Percentiles rank a stretch among this genome's conserved stretches.
These are phyloP conservation scores for Xylaria sp. DNA, from an alignment of 2,329 filamentous ascomycete species.

Conservation along the genomic window DNA sequence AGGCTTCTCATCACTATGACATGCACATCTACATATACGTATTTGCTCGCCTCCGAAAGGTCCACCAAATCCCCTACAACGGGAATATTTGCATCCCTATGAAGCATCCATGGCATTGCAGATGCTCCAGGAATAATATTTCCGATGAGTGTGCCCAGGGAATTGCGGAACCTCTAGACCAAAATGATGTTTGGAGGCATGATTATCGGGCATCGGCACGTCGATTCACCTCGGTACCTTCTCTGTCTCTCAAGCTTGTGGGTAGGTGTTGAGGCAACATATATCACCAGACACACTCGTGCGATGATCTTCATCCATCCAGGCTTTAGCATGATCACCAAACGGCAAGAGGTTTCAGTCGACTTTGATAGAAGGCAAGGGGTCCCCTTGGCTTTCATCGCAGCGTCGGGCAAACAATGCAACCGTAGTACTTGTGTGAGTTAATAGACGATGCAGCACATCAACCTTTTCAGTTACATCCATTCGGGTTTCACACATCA, in stretches of 20 bases:
- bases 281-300: slow-evolving; percentile 5
- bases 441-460: slow-evolving; percentile 13
- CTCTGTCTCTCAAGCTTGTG: neutral
- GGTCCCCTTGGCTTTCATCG: slow-evolving; percentile 10
- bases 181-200: slow-evolving; percentile 13
- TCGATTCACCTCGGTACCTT: slow-evolving; percentile 3
- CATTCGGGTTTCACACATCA: slow-evolving; percentile 24
- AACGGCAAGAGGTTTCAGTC: slow-evolving; percentile 8
- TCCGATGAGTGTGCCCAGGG: slow-evolving; percentile 1
- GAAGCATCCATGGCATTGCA: slow-evolving; percentile 17
- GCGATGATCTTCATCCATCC: slow-evolving; percentile 11
- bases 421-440: slow-evolving; percentile 8
- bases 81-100: slow-evolving; percentile 1
- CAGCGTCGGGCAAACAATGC: slow-evolving; percentile 10
- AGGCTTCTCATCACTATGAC: slow-evolving; percentile 10
- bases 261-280: neutral
- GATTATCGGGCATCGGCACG: slow-evolving; percentile 14
- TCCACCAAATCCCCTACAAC: slow-evolving; percentile 5
- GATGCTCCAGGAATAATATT: slow-evolving; percentile 2
- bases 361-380: neutral
- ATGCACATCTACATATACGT: neutral
- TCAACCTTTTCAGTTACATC: slow-evolving; percentile 25
- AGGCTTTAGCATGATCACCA: slow-evolving; percentile 2
- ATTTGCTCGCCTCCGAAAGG: slow-evolving; percentile 10
- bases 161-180: slow-evolving; percentile 12